These are phyloP conservation scores for Xylaria sp. DNA, from an alignment of 2,329 filamentous ascomycete genomes.

Conservation along the genomic window DNA sequence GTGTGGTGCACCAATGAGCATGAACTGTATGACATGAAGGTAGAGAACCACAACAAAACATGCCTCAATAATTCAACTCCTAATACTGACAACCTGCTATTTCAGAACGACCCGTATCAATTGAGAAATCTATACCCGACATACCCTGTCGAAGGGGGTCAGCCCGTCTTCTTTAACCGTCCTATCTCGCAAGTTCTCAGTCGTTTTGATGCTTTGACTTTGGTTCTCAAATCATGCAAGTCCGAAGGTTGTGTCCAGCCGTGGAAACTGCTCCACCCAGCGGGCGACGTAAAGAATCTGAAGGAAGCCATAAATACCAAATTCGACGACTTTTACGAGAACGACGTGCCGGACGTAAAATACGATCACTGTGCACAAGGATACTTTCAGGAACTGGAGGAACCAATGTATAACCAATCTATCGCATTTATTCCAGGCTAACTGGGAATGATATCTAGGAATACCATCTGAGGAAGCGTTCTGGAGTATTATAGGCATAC, in stretches of 20 bases:
- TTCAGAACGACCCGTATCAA: slow-evolving; percentile 29
- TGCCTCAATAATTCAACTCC: neutral
- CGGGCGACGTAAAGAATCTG: slow-evolving; percentile 24
- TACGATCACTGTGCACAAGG: slow-evolving; percentile 33
- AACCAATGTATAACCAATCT: slow-evolving; percentile 28
- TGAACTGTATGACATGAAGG: slow-evolving; percentile 64
- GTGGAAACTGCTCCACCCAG: slow-evolving; percentile 34
- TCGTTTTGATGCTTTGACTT: slow-evolving; percentile 56
- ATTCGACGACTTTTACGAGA: slow-evolving; percentile 33
- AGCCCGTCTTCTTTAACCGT: slow-evolving; percentile 12
- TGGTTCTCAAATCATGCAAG: slow-evolving; percentile 36
- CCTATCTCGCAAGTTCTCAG: slow-evolving; percentile 39
- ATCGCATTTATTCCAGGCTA: slow-evolving; percentile 15
- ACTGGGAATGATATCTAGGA: neutral
- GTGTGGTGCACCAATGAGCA: slow-evolving; percentile 68
- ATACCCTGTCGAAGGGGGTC: neutral
- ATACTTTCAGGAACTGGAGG: slow-evolving; percentile 30
- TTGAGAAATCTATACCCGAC: slow-evolving; percentile 20
- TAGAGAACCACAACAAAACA: neutral
- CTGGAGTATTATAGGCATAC: neutral
- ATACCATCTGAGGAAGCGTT: neutral
- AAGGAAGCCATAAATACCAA: slow-evolving; percentile 28
- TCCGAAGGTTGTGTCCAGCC: slow-evolving; percentile 32
- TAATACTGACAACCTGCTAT: slow-evolving; percentile 2
- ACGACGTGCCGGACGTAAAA: slow-evolving; percentile 27